These are phyloP conservation scores for Protea cynaroides DNA, from an alignment of 164 flowering plant genomes.

Conservation along the genomic window DNA sequence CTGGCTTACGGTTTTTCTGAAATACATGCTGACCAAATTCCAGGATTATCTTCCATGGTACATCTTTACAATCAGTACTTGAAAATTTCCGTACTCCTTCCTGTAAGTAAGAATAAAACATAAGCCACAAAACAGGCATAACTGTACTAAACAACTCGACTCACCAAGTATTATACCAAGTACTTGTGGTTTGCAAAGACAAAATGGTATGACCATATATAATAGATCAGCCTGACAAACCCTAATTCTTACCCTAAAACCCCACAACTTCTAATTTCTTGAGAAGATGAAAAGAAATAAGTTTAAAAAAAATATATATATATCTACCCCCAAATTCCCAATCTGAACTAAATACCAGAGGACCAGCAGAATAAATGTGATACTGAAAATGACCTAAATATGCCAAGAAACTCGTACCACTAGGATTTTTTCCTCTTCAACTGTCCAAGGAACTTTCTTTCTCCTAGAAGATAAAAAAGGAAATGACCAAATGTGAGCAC, in stretches of 20 bases:
- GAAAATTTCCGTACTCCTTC: too few relatives aligned
- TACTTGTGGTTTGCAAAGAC: too few relatives aligned
- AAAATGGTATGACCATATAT: too few relatives aligned
- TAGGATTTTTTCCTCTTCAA: slow-evolving; percentile 19
- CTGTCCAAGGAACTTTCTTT: slow-evolving; percentile 16
- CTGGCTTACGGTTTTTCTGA: too few relatives aligned
- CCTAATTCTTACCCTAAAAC: not conserved
- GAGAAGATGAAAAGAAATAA: not conserved
- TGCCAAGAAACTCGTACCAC: slow-evolving; percentile 14
- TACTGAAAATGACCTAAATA: not conserved
- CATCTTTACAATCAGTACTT: not conserved
- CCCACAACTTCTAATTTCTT: too few relatives aligned
- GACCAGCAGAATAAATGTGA: too few relatives aligned
- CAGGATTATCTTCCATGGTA: slow-evolving; percentile 12
- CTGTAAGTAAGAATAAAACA: too few relatives aligned
- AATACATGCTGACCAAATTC: slow-evolving; percentile 8
- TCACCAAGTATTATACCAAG: too few relatives aligned
- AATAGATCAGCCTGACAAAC: too few relatives aligned
- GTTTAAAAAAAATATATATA: not conserved
- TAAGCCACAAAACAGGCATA: not conserved
- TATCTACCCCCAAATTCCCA: too few relatives aligned
- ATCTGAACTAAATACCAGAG: too few relatives aligned
- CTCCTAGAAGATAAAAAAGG: slow-evolving; percentile 6
- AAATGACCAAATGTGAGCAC: slow-evolving; percentile 11
- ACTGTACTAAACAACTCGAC: too few relatives aligned